Conservation (phyloP, 2,329 filamentous ascomycete species). For the Pseudogymnoascus sp. region DNA sequence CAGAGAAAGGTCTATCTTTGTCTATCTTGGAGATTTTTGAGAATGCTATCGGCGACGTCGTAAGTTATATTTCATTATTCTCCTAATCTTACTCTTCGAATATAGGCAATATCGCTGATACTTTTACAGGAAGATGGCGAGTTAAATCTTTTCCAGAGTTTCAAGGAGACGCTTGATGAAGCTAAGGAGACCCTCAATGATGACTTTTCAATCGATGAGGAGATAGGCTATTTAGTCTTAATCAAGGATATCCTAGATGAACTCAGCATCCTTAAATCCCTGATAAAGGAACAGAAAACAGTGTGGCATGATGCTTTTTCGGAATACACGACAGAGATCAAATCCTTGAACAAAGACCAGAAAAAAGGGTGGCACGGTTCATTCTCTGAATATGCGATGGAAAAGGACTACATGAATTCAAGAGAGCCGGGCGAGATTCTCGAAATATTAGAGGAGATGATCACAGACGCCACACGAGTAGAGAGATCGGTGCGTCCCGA, state of each 20-base stretch:
- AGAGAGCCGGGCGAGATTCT: slow-evolving; percentile 9
- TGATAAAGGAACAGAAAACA: slow-evolving; percentile 1
- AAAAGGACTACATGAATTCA: slow-evolving; percentile 4
- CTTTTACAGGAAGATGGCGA: background rate
- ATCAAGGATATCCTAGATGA: slow-evolving; percentile 19
- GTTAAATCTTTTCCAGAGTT: background rate
- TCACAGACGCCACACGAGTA: slow-evolving; percentile 13
- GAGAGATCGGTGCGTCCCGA: background rate
- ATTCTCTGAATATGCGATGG: slow-evolving; percentile 6
- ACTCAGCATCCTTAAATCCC: slow-evolving; percentile 8
- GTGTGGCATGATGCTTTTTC: background rate
- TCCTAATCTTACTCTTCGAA: no score
- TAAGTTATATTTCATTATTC: background rate
- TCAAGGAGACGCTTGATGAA: background rate
- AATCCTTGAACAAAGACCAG: slow-evolving; percentile 11
- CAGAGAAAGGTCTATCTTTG: background rate
- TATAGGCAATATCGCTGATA: background rate
- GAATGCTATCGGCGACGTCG: background rate
- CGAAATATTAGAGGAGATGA: slow-evolving; percentile 8
- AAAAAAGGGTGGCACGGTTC: slow-evolving; percentile 12
- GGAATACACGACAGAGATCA: background rate
- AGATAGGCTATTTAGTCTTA: background rate
- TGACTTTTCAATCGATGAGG: background rate
- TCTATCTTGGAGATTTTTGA: background rate
- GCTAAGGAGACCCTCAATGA: no score